These are phyloP conservation scores for Globisporangium acanthophoron DNA, from an alignment of 352 stramenopile genomes.

Conservation along the genomic window DNA sequence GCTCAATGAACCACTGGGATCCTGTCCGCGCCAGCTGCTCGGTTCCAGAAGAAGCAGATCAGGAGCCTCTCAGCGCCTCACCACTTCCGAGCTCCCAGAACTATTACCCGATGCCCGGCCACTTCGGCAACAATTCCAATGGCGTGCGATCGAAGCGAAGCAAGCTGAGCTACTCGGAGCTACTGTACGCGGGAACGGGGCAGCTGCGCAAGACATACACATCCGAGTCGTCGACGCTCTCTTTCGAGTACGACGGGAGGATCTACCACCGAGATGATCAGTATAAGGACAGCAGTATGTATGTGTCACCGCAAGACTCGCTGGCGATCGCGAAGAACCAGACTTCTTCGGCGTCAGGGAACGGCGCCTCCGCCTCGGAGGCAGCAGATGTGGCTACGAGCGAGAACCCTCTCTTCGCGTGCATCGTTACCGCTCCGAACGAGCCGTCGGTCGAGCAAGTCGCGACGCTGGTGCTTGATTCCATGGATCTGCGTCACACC, in stretches of 20 bases:
- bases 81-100: constrained; percentile 46
- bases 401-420: neutral
- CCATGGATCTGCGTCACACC: constrained; percentile 51
- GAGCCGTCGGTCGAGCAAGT: constrained; percentile 36
- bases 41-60: constrained; percentile 69
- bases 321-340: constrained; percentile 12
- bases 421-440: neutral
- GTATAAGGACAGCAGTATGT: constrained; percentile 82
- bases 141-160: constrained; percentile 38
- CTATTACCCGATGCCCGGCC: constrained; percentile 50
- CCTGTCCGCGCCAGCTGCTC: constrained; percentile 65
- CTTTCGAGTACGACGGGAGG: constrained; percentile 68
- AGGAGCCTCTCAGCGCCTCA: constrained; percentile 50
- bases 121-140: constrained; percentile 15
- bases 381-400: neutral
- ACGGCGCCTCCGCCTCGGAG: neutral
- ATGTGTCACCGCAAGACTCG: constrained; percentile 41
- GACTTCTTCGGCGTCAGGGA: neutral
- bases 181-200: constrained; percentile 74
- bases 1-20: constrained; percentile 94
- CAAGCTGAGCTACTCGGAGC: constrained; percentile 79
- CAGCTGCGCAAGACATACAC: constrained; percentile 83
- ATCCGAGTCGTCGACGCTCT: constrained; percentile 63
- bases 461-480: constrained; percentile 39
- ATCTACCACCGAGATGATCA: constrained; percentile 73